Base-by-base conservation (phyloP, 2,329 filamentous ascomycete species). In the Clonostachys chloroleuca region DNA sequence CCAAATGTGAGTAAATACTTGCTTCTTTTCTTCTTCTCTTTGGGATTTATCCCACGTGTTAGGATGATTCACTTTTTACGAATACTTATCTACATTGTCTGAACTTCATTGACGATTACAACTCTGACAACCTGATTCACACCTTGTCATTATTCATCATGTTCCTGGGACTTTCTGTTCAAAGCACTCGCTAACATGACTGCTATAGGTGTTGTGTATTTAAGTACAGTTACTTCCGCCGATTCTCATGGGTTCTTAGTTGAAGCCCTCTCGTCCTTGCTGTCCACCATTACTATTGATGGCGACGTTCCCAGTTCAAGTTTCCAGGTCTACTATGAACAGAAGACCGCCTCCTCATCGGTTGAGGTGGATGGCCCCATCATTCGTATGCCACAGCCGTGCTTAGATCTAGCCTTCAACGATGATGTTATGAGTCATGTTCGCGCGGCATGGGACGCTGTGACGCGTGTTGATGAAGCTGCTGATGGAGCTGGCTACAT, bases 1-100 rank as follows among this genome's bases (percentile, higher is more conserved):
- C 86, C 69, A 91, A 97, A 83, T 84, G 92, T 99, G 81, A 90
- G 92, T 88, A 42, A 13, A 14, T 48, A 18, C 20, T 20, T 30
- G 35, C 40, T 49, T 51, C 53, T 37, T 39, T 53, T 46, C 52
- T 49, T 44, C 50, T 50, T 39, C 37, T 40, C 52, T 53, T 50
- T 51, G 9, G 24, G 24, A 30, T 10, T 30, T 30, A 30, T 30
- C 9, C 24, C 24, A 10, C 48, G 37, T 44, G 47, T 42, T 76
- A 87, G 91, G 92, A 96, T 97, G 92, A 96, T 77, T 69, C 70
- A 80, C 50, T 34, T 71, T 68, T 70, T 75, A 77, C 69, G 79
- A 95, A 94, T 89, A 92, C 92, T 97, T 97, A 97, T 96, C 92
- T 96, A 97, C 92, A 96, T 97, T 97, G 91, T 88, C 92, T 92